Percentiles rank a stretch among this genome's conserved stretches.
Conservation (phyloP, 2,329 filamentous ascomycete genomes). For the Scleromitrula shiraiana region DNA sequence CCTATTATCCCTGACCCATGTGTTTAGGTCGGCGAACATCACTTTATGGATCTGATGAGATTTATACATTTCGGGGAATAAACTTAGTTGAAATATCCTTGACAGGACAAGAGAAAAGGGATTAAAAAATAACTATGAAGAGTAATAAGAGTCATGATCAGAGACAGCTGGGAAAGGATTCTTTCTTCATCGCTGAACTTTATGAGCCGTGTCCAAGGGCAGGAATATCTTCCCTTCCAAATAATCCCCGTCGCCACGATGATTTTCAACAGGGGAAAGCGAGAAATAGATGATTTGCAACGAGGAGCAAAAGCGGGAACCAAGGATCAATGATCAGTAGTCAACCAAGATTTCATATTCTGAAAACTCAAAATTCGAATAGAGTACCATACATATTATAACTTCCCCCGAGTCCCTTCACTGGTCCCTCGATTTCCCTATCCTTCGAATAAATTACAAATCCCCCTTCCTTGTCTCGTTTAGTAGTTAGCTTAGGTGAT, state of each 20-base stretch:
- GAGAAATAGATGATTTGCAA: slow-evolving; percentile 2
- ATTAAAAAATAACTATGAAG: not conserved
- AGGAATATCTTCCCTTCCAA: not conserved
- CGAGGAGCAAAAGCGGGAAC: slow-evolving; percentile 8
- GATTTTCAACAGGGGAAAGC: slow-evolving; percentile 1
- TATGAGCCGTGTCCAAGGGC: not conserved
- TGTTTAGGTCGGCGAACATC: slow-evolving; percentile 7
- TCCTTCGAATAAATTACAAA: not conserved
- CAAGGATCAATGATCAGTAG: not conserved
- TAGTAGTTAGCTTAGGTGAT: too few relatives aligned
- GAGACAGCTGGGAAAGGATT: not conserved
- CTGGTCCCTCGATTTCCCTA: not conserved
- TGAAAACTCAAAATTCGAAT: too few relatives aligned
- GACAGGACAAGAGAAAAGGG: not conserved
- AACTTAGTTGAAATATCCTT: too few relatives aligned
- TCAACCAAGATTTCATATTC: too few relatives aligned
- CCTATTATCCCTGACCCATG: not conserved
- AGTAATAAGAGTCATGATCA: not conserved
- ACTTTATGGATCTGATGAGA: not conserved
- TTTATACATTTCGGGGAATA: not conserved
- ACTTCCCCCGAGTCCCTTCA: too few relatives aligned
- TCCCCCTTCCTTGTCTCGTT: too few relatives aligned
- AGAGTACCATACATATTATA: too few relatives aligned
- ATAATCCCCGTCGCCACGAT: slow-evolving; percentile 7
- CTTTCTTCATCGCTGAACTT: not conserved